phyloP scores from a whole-genome alignment of 1,139 yeast genomes.

The Blastobotrys malaysiensis region DNA sequence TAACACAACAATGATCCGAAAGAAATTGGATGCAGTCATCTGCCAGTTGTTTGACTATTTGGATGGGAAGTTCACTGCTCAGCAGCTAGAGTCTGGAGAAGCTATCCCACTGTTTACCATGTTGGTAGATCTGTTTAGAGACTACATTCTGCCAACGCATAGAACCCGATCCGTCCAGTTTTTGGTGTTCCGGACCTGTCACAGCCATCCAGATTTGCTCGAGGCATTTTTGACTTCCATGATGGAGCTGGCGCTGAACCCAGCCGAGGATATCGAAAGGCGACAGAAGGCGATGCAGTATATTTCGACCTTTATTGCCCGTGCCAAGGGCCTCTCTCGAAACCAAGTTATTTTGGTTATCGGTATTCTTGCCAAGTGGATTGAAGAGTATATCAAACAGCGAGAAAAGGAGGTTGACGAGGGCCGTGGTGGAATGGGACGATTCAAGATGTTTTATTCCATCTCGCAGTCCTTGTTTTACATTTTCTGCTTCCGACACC shows the following conservation, averaged over 20 bases:
- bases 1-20: constrained; percentile 21
- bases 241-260: constrained; percentile 73
- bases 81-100: constrained; percentile 51
- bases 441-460: constrained; percentile 86
- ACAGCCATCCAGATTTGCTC: constrained; percentile 72
- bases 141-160: constrained; percentile 86
- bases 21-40: constrained; percentile 67
- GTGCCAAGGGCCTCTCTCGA: constrained; percentile 69
- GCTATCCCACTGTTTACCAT: constrained; percentile 75
- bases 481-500: constrained; percentile 84
- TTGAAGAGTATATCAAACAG: constrained; percentile 71
- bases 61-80: constrained; percentile 45
- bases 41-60: constrained; percentile 50
- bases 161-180: constrained; percentile 88
- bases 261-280: constrained; percentile 62
- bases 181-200: constrained; percentile 74
- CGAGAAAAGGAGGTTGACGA: constrained; percentile 75
- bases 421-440: constrained; percentile 37
- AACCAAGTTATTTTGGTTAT: constrained; percentile 74
- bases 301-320: constrained; percentile 81
- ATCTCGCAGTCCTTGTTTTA: constrained; percentile 87
- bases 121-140: constrained; percentile 67
- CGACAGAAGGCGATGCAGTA: constrained; percentile 89
- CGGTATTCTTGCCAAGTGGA: constrained; percentile 76
- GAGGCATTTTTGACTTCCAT: constrained; percentile 80